Percentiles rank a stretch among this genome's conserved stretches.
Evolutionary conservation across 352 stramenopile species (phyloP).

Genomic region (Phytophthora citricola): DNA sequence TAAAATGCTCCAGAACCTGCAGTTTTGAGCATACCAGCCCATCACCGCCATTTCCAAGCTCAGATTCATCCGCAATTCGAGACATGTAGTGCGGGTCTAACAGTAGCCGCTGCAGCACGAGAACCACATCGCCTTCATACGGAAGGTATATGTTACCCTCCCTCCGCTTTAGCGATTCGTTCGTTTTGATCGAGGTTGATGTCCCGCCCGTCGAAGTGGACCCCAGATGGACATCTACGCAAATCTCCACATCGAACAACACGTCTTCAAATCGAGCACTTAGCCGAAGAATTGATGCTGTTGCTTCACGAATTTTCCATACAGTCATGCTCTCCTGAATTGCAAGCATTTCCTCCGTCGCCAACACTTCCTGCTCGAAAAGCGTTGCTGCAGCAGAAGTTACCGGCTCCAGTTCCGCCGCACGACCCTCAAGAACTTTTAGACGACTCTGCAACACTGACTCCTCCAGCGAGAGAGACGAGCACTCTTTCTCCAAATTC

Average conservation of each 20-base stretch:
- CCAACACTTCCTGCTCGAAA: slow-evolving; percentile 52
- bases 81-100: slow-evolving; percentile 49
- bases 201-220: slow-evolving; percentile 14
- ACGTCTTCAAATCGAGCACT: slow-evolving; percentile 59
- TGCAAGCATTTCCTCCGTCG: slow-evolving; percentile 54
- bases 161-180: slow-evolving; percentile 41
- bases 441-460: slow-evolving; percentile 70
- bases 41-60: slow-evolving; percentile 29
- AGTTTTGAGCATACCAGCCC: slow-evolving; percentile 45
- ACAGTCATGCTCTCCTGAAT: slow-evolving; percentile 62
- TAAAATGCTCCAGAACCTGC: slow-evolving; percentile 56
- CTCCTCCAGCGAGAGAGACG: slow-evolving; percentile 68
- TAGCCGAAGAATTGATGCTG: slow-evolving; percentile 49
- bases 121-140: slow-evolving; percentile 51
- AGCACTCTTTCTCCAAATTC: slow-evolving; percentile 62
- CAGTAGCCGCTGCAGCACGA: slow-evolving; percentile 58
- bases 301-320: slow-evolving; percentile 59
- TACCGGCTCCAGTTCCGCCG: slow-evolving; percentile 54
- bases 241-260: slow-evolving; percentile 51
- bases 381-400: slow-evolving; percentile 33
- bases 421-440: slow-evolving; percentile 58
- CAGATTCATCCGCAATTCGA: slow-evolving; percentile 35
- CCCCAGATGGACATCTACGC: slow-evolving; percentile 42
- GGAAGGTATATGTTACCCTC: slow-evolving; percentile 47
- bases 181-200: slow-evolving; percentile 37